These are phyloP conservation scores for Suillus subalutaceus DNA, from an alignment of 768 basidiomycete species.

Conservation along the genomic window DNA sequence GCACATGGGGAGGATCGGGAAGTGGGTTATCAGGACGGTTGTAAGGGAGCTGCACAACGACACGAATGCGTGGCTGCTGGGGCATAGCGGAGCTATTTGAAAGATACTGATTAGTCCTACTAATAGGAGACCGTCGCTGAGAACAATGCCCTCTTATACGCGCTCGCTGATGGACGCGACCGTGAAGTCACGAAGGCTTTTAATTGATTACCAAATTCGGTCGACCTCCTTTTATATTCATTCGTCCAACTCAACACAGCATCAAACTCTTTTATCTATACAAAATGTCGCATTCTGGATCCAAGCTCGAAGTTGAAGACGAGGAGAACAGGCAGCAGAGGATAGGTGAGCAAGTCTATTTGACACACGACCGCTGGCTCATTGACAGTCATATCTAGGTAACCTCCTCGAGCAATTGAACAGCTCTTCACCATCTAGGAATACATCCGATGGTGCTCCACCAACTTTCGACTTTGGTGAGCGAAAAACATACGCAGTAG, in stretches of 20 bases:
- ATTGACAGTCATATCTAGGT: slow-evolving; percentile 30
- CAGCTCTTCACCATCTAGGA: slow-evolving; percentile 19
- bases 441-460: slow-evolving; percentile 11
- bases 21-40: slow-evolving; percentile 73
- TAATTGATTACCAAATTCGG: slow-evolving; percentile 7
- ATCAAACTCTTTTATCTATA: slow-evolving; percentile 9
- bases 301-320: slow-evolving; percentile 49
- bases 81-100: slow-evolving; percentile 21
- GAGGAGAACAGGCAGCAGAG: slow-evolving; percentile 46
- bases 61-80: slow-evolving; percentile 50
- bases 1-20: slow-evolving; percentile 69
- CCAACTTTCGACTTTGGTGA: slow-evolving; percentile 41
- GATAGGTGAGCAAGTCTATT: slow-evolving; percentile 39
- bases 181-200: background rate
- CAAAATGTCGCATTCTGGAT: slow-evolving; percentile 11
- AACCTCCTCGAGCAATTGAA: slow-evolving; percentile 45
- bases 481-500: slow-evolving; percentile 37
- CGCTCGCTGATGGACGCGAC: slow-evolving; percentile 10
- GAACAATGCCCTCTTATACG: background rate
- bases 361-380: background rate
- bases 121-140: background rate
- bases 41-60: slow-evolving; percentile 79
- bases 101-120: background rate
- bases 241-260: background rate
- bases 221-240: slow-evolving; percentile 7